Evolutionary conservation across 805 yeast species (phyloP).

Genomic region (Saccharomycopsis malanga): DNA sequence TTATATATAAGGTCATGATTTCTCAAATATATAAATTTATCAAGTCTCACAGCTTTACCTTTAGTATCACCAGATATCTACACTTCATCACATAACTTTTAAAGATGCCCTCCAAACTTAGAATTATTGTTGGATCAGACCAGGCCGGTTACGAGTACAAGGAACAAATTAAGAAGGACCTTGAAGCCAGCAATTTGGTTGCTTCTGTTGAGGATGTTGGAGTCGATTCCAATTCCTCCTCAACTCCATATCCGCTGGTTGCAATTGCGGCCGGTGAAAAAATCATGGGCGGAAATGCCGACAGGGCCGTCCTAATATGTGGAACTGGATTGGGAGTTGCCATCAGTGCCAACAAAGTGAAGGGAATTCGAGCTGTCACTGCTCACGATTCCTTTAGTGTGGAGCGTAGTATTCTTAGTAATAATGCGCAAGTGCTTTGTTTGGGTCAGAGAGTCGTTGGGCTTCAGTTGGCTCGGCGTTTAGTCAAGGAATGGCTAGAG

Average conservation of each 20-base stretch:
- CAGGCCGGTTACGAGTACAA: conserved; percentile 41
- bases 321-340: conserved; percentile 48
- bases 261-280: conserved; percentile 39
- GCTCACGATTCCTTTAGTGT: conserved; percentile 43
- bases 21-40: too few relatives aligned
- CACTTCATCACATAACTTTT: too few relatives aligned
- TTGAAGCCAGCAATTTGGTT: conserved; percentile 28
- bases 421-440: conserved; percentile 39
- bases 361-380: conserved; percentile 41
- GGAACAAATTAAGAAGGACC: conserved; percentile 32
- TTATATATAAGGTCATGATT: too few relatives aligned
- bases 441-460: conserved; percentile 45
- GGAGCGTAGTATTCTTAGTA: conserved; percentile 38
- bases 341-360: conserved; percentile 40
- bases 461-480: conserved; percentile 36
- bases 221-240: conserved; percentile 29
- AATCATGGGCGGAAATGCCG: conserved; percentile 36
- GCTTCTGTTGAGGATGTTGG: conserved; percentile 35
- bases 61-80: too few relatives aligned
- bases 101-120: background rate
- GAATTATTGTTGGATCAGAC: conserved; percentile 36
- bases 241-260: conserved; percentile 36
- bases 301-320: conserved; percentile 39
- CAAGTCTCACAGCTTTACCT: too few relatives aligned
- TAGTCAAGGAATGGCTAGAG: conserved; percentile 39